A percentile compares a stretch with the other conserved stretches of the same genome.
phyloP scores from a whole-genome alignment of 169 alveolate genomes.

The Plasmodium sp. region DNA sequence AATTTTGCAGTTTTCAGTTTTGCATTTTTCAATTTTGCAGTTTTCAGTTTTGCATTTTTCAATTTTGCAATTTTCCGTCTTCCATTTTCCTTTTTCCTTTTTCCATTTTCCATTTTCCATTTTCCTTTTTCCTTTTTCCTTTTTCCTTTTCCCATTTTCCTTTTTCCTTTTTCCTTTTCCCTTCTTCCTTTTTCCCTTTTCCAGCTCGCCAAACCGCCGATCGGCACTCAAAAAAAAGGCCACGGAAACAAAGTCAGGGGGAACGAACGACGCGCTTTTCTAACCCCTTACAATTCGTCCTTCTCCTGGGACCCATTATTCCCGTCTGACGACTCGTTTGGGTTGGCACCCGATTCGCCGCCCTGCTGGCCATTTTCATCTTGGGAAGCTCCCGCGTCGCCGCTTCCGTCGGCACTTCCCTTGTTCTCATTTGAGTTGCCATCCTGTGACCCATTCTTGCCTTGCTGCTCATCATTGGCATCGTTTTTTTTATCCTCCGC shows the following conservation, averaged over 20 bases:
- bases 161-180: too few relatives aligned
- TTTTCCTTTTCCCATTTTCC: too few relatives aligned
- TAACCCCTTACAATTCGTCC: conserved; percentile 27
- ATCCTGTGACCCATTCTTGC: conserved; percentile 1
- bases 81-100: neutral
- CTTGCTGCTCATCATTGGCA: conserved; percentile 27
- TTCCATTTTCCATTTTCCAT: neutral
- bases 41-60: neutral
- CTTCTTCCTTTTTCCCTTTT: too few relatives aligned
- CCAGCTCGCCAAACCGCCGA: neutral
- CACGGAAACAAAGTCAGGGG: neutral
- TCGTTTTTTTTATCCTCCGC: conserved; percentile 26
- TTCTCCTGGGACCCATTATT: conserved; percentile 18
- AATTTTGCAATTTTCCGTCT: neutral
- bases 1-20: too few relatives aligned
- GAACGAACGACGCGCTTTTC: neutral
- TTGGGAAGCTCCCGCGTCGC: neutral
- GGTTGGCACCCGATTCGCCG: neutral
- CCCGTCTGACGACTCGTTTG: neutral
- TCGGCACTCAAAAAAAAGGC: neutral
- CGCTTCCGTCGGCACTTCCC: neutral
- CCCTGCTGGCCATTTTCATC: neutral
- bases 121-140: too few relatives aligned
- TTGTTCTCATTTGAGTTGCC: neutral
- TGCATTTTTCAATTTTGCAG: too few relatives aligned